Base-by-base conservation (phyloP, 2,329 filamentous ascomycete species). In the Alternaria triticina region DNA sequence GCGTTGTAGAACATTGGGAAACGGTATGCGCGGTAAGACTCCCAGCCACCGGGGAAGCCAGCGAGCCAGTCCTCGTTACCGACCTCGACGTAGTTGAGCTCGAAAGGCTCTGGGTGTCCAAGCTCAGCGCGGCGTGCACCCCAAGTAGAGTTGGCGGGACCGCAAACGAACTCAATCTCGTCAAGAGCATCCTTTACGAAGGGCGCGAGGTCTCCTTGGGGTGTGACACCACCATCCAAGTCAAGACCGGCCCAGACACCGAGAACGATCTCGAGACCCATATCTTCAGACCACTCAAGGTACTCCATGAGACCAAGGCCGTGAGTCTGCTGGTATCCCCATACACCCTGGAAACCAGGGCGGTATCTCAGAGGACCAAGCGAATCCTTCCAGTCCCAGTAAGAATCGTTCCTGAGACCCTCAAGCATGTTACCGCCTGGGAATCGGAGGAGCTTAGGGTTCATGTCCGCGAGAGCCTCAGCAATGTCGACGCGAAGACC, bases 361-460 rank as follows among this genome's bases (percentile, higher is more conserved):
- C 85, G 82, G 61, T 84, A 77, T 43, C 79, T 82, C 17, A 86
- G 74, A 0, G 83, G 82, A 1, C 84, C 85, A 56, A 79, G 80
- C 0, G 83, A 85, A 60, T 86, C 80, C 60, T 85, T 85, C 85
- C 85, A 86, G 56, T 77, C 71, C 73, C 74, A 74, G 54, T 68
- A 72, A 1, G 62, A 71, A 54, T 66, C 69, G 46, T 69, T 72
- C 15, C 61, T 70, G 17, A 67, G 65, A 36, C 77, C 77, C 65
- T 78, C 77, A 8, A 79, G 74, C 73, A 85, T 86, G 71, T 86
- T 86, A 25, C 84, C 84, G 23, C 84, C 84, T 2, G 84, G 84
- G 65, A 86, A 85, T 3, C 84, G 81, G 9, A 86, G 77, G 71
- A 86, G 84, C 63, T 74, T 79, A 8, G 83, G 78, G 49, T 80